phyloP scores from a whole-genome alignment of 1,284 basidiomycete species.

The Cerioporus squamosus region DNA sequence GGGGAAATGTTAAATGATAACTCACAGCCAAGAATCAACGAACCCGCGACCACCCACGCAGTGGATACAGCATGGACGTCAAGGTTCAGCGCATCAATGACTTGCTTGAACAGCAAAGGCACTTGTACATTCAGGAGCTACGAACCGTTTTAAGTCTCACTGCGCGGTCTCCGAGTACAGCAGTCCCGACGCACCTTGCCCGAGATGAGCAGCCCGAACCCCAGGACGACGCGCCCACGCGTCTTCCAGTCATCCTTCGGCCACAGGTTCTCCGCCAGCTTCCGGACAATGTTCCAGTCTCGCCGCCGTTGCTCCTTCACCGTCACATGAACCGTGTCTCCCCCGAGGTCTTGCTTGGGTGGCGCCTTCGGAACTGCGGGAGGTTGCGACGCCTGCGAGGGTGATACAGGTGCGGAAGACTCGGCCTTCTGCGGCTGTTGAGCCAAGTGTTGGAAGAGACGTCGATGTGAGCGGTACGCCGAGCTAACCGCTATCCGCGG shows the following conservation, averaged over 20 bases:
- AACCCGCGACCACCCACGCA: constrained; percentile 91
- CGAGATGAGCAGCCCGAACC: constrained; percentile 80
- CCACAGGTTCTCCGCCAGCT: constrained; percentile 73
- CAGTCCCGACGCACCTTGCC: constrained; percentile 72
- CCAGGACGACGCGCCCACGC: constrained; percentile 79
- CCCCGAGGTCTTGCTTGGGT: constrained; percentile 15
- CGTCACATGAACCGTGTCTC: constrained; percentile 27
- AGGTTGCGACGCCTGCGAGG: not conserved
- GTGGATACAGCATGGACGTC: constrained; percentile 80
- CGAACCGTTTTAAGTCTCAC: not conserved
- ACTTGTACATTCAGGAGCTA: constrained; percentile 93
- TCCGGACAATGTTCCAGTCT: constrained; percentile 72
- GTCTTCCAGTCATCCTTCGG: constrained; percentile 79
- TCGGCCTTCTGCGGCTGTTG: constrained; percentile 14
- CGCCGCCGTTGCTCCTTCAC: constrained; percentile 59
- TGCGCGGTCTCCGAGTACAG: not conserved
- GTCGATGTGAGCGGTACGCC: not conserved
- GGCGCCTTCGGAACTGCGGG: not conserved
- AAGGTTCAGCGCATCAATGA: constrained; percentile 90
- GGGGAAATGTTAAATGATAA: constrained; percentile 16
- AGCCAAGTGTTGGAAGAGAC: constrained; percentile 10
- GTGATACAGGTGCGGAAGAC: not conserved
- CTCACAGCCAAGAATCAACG: constrained; percentile 90
- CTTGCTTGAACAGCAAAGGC: constrained; percentile 91
- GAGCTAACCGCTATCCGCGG: not conserved